Conservation (phyloP, 2,329 filamentous ascomycete genomes). For the Helminthosporium solani region DNA sequence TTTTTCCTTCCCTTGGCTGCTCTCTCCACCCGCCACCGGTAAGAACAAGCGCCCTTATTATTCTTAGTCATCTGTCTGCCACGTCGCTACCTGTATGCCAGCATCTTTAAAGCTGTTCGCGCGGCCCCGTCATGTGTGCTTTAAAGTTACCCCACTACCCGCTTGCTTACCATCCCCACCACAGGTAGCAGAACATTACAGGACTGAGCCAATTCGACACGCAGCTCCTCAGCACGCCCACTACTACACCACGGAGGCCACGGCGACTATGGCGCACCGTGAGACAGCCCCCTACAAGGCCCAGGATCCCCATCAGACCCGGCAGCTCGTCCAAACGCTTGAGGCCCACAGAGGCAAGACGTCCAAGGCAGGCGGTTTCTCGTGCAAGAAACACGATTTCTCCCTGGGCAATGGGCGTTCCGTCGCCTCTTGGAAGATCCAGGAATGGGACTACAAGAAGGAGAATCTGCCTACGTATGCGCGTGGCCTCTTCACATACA, state of each 20-base stretch:
- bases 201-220: background rate
- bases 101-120: slow-evolving; percentile 14
- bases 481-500: slow-evolving; percentile 88
- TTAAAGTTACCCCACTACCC: slow-evolving; percentile 3
- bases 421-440: slow-evolving; percentile 90
- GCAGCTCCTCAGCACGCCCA: background rate
- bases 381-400: slow-evolving; percentile 80
- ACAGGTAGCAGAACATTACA: slow-evolving; percentile 14
- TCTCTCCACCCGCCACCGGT: background rate
- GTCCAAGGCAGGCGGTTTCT: slow-evolving; percentile 57
- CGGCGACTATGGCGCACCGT: slow-evolving; percentile 53
- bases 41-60: slow-evolving; percentile 2
- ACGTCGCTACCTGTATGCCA: slow-evolving; percentile 21
- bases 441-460: slow-evolving; percentile 96
- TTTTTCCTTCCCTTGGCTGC: background rate
- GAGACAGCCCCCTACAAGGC: slow-evolving; percentile 60
- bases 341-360: slow-evolving; percentile 56
- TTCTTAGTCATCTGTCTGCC: background rate
- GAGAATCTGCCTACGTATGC: slow-evolving; percentile 84
- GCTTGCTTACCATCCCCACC: slow-evolving; percentile 16
- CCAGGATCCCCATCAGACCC: slow-evolving; percentile 70
- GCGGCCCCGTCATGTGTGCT: slow-evolving; percentile 15
- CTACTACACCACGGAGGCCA: slow-evolving; percentile 34
- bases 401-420: slow-evolving; percentile 63
- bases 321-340: slow-evolving; percentile 64